Base-by-base conservation (phyloP, 2,329 filamentous ascomycete genomes). In the Gliomastix tumulicola region DNA sequence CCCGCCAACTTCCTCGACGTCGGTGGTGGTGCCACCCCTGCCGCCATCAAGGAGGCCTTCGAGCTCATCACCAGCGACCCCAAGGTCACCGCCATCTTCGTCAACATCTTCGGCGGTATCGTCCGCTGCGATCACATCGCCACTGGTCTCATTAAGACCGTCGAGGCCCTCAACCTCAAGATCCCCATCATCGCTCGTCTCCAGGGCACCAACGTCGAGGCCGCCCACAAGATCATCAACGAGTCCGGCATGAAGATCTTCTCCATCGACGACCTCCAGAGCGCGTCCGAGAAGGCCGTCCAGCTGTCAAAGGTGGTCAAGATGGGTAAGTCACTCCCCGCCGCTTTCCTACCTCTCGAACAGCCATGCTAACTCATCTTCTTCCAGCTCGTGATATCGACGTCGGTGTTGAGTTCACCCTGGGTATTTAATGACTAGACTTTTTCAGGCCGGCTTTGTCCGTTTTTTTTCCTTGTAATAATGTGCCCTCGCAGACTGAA, bases 101-200 rank as follows among this genome's bases (percentile, higher is more conserved):
- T 98, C 73, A 98, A 98, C 79, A 98, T 98, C 66, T 98, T 98
- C 60, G 92, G 92, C 61, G 92, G 92, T 69, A 98, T 98, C 53
- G 92, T 98, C 51, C 82, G 92, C 56, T 98, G 92, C 63, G 92
- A 98, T 63, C 88, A 87, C 56, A 98, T 98, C 60, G 92, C 92
- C 49, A 84, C 89, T 66, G 92, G 92, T 57, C 76, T 98, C 53
- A 94, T 98, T 71, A 83, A 87, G 62, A 94, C 95, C 40, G 92
- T 92, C 44, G 78, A 95, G 71, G 80, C 80, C 56, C 89, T 98
- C 76, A 89, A 95, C 74, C 79, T 98, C 55, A 84, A 92, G 68
- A 92, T 92, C 49, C 92, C 92, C 54, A 94, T 98, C 63, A 90
- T 98, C 60, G 90, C 89, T 49, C 83, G 92, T 69, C 78, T 98